Evolutionary conservation across 805 yeast species (phyloP).

Genomic region (Tetrapisispora pingtungensis): DNA sequence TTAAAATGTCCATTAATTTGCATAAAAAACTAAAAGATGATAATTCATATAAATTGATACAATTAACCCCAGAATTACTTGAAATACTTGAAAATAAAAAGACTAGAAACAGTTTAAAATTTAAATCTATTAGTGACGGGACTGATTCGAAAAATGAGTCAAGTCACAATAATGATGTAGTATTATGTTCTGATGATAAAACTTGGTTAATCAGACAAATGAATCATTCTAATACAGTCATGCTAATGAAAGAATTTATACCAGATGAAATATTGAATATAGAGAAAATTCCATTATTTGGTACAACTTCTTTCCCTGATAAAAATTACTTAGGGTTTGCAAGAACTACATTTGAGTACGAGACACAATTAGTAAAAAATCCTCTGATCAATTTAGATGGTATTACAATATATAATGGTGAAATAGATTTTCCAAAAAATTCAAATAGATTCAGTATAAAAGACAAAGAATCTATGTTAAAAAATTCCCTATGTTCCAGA

Average conservation of each 20-base stretch:
- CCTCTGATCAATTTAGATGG: slow-evolving; percentile 20
- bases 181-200: slow-evolving; percentile 44
- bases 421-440: slow-evolving; percentile 7
- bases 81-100: slow-evolving; percentile 22
- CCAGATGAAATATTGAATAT: slow-evolving; percentile 11
- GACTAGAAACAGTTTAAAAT: slow-evolving; percentile 10
- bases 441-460: slow-evolving; percentile 6
- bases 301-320: slow-evolving; percentile 26
- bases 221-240: slow-evolving; percentile 80
- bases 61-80: slow-evolving; percentile 42
- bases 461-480: slow-evolving; percentile 30
- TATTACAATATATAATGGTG: slow-evolving; percentile 34
- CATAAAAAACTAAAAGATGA: slow-evolving; percentile 17
- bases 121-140: slow-evolving; percentile 19
- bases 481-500: slow-evolving; percentile 44
- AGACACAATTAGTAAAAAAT: slow-evolving; percentile 28
- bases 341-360: slow-evolving; percentile 28
- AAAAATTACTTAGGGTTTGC: slow-evolving; percentile 25
- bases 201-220: slow-evolving; percentile 66
- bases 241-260: slow-evolving; percentile 35
- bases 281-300: slow-evolving; percentile 22
- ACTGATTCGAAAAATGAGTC: slow-evolving; percentile 5
- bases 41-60: slow-evolving; percentile 38
- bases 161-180: slow-evolving; percentile 35
- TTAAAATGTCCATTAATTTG: slow-evolving; percentile 3